These are phyloP conservation scores for Neurospora sp. DNA, from an alignment of 495 filamentous ascomycete species.

Conservation along the genomic window DNA sequence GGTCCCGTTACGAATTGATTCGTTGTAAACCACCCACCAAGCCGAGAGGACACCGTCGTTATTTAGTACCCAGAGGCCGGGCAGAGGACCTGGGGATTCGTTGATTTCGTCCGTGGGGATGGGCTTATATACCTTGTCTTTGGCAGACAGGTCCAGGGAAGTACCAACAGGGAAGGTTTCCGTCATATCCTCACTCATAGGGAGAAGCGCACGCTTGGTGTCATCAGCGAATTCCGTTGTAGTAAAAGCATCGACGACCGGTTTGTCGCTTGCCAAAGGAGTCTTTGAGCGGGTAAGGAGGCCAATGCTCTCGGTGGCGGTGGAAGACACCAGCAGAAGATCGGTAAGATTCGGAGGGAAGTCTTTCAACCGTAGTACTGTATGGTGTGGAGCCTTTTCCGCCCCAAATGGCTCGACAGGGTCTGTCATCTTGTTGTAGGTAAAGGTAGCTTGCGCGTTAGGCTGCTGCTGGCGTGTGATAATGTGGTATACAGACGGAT, in stretches of 20 bases:
- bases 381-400: slow-evolving; percentile 62
- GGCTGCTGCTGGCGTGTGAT: slow-evolving; percentile 51
- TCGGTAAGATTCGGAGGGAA: slow-evolving; percentile 73
- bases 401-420: slow-evolving; percentile 59
- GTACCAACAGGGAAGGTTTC: slow-evolving; percentile 76
- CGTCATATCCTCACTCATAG: slow-evolving; percentile 48
- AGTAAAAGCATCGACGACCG: slow-evolving; percentile 56
- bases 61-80: slow-evolving; percentile 76
- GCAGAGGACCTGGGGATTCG: slow-evolving; percentile 68
- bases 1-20: slow-evolving; percentile 63
- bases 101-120: slow-evolving; percentile 66
- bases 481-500: slow-evolving; percentile 59
- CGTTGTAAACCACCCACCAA: slow-evolving; percentile 89
- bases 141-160: slow-evolving; percentile 71
- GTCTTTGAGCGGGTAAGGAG: slow-evolving; percentile 61
- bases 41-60: slow-evolving; percentile 74
- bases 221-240: slow-evolving; percentile 67
- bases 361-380: slow-evolving; percentile 60
- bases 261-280: slow-evolving; percentile 50
- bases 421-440: slow-evolving; percentile 62
- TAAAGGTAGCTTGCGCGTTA: slow-evolving; percentile 34
- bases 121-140: slow-evolving; percentile 66
- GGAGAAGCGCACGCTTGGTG: slow-evolving; percentile 63
- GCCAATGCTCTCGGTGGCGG: slow-evolving; percentile 64
- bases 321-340: slow-evolving; percentile 72